Evolutionary conservation across 2,329 filamentous ascomycete genomes (phyloP).

Genomic region (Aspergillus floridensis): DNA sequence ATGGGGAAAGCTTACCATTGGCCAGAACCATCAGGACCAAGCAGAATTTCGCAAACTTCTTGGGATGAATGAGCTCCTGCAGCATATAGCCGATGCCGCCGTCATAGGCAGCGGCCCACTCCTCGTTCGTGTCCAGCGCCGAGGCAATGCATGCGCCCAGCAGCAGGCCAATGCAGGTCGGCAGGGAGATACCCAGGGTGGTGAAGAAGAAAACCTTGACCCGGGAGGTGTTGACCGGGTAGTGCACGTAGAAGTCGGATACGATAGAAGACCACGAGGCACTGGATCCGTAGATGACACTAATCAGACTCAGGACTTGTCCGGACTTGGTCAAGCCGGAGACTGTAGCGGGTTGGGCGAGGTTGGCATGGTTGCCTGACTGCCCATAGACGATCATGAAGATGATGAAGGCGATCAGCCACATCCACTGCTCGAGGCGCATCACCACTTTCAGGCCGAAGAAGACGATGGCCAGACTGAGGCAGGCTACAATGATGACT

Average conservation of each 20-base stretch:
- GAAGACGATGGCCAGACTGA: conserved; percentile 27
- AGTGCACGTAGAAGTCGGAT: conserved; percentile 50
- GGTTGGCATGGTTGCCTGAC: conserved; percentile 44
- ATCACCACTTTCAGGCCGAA: conserved; percentile 29
- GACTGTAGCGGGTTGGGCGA: conserved; percentile 34
- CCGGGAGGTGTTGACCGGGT: conserved; percentile 47
- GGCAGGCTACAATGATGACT: conserved; percentile 29
- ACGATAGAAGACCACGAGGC: conserved; percentile 50
- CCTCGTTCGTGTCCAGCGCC: conserved; percentile 41
- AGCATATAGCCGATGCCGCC: conserved; percentile 48
- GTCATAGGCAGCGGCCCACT: conserved; percentile 35
- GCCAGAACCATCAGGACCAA: conserved; percentile 34
- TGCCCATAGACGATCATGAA: conserved; percentile 53
- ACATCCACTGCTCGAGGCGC: conserved; percentile 32
- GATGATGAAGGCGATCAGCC: conserved; percentile 30
- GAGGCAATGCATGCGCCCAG: conserved; percentile 46
- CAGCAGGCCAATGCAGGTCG: conserved; percentile 51
- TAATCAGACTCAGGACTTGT: conserved; percentile 44
- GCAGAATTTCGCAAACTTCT: conserved; percentile 48
- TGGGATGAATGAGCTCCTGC: conserved; percentile 45
- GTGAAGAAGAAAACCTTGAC: conserved; percentile 51
- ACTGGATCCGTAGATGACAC: conserved; percentile 50
- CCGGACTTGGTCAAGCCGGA: conserved; percentile 41
- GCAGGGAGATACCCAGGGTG: conserved; percentile 48
- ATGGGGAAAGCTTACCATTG: conserved; percentile 26